These are phyloP conservation scores for Myxozyma vanderwaltii DNA, from an alignment of 805 yeast species.

Conservation along the genomic window DNA sequence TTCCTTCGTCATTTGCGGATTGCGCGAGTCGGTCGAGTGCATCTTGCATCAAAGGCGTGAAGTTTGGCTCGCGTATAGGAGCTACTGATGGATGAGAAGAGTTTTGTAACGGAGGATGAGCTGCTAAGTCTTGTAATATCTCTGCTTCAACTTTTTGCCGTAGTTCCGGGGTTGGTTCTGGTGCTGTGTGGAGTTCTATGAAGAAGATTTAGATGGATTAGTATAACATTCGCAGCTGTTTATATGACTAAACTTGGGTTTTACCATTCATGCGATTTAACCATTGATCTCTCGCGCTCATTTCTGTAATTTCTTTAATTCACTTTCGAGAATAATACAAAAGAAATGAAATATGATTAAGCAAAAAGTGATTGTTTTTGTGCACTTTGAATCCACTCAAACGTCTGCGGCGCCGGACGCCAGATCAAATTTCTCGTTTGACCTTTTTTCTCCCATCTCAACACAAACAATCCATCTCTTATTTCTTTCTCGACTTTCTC, in stretches of 20 bases:
- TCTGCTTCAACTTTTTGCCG: slow-evolving; percentile 18
- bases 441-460: too few relatives aligned
- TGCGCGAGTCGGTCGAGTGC: slow-evolving; percentile 12
- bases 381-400: neutral
- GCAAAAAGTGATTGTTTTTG: too few relatives aligned
- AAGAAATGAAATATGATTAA: too few relatives aligned
- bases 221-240: too few relatives aligned
- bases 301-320: neutral
- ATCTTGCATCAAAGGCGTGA: slow-evolving; percentile 12
- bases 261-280: slow-evolving; percentile 21
- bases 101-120: slow-evolving; percentile 17
- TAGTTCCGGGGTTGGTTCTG: slow-evolving; percentile 25
- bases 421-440: slow-evolving; percentile 8
- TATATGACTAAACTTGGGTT: too few relatives aligned
- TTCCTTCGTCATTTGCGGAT: neutral
- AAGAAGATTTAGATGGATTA: neutral
- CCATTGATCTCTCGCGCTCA: slow-evolving; percentile 23
- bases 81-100: slow-evolving; percentile 22
- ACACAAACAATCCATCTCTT: too few relatives aligned
- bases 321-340: neutral
- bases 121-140: slow-evolving; percentile 22
- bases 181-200: slow-evolving; percentile 28
- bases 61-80: neutral
- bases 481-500: neutral
- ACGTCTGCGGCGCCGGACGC: neutral